Conservation (phyloP, 495 filamentous ascomycete species). For the Trichoderma orchidacearum region DNA sequence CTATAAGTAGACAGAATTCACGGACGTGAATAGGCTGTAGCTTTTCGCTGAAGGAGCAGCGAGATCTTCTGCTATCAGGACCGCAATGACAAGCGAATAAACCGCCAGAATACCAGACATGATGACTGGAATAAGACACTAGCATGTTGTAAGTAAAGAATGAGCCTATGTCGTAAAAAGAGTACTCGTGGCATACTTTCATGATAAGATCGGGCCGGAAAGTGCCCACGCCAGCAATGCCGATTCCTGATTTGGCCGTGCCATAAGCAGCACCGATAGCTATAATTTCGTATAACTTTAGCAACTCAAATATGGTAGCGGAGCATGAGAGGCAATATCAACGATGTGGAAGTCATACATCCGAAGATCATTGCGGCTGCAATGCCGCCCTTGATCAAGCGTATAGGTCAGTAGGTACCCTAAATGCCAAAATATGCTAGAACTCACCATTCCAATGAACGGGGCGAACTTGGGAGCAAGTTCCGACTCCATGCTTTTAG, state of each 20-base stretch:
- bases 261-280: conserved; percentile 91
- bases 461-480: conserved; percentile 82
- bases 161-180: neutral
- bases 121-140: conserved; percentile 92
- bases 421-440: conserved; percentile 13
- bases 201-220: conserved; percentile 94
- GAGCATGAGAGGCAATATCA: conserved; percentile 6
- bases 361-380: conserved; percentile 92
- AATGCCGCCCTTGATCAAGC: conserved; percentile 55
- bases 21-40: conserved; percentile 71
- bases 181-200: conserved; percentile 52
- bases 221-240: conserved; percentile 86
- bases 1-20: neutral
- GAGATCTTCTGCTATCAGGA: conserved; percentile 82
- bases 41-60: conserved; percentile 43
- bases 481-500: conserved; percentile 53
- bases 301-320: neutral
- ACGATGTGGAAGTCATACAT: conserved; percentile 41
- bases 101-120: conserved; percentile 99
- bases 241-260: conserved; percentile 92
- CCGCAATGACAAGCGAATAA: conserved; percentile 90
- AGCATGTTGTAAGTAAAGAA: neutral
- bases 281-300: conserved; percentile 20
- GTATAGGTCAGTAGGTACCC: conserved; percentile 21
- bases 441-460: conserved; percentile 90